Conservation (phyloP, 768 basidiomycete species). For the Tulasnella sp. region DNA sequence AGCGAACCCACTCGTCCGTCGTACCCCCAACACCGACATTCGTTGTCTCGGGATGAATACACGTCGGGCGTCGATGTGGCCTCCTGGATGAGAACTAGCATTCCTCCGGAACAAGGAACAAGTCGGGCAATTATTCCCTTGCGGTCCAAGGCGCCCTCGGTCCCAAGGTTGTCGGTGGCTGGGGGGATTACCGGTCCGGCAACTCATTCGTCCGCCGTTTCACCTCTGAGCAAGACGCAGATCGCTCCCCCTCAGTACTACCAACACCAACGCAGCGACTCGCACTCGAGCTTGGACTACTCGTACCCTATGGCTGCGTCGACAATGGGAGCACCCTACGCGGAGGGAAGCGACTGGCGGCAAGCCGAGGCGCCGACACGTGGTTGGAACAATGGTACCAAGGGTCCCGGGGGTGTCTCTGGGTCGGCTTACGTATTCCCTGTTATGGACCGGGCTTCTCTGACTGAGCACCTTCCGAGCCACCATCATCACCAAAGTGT, state of each 20-base stretch:
- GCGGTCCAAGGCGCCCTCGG: background rate
- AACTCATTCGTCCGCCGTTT: background rate
- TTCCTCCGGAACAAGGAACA: background rate
- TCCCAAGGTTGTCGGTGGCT: background rate
- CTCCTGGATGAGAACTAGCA: background rate
- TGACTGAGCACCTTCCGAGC: background rate
- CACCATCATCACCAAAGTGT: slow-evolving; percentile 4
- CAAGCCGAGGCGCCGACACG: background rate
- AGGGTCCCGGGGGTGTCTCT: background rate
- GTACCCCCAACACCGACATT: background rate
- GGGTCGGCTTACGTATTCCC: background rate
- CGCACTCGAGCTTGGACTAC: background rate
- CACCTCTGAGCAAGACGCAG: background rate
- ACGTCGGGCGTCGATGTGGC: background rate
- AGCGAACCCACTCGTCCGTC: background rate
- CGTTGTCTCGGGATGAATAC: background rate
- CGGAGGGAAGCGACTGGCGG: background rate
- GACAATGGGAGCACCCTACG: background rate
- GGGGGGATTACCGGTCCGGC: background rate
- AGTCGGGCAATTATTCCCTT: background rate
- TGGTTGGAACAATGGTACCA: background rate
- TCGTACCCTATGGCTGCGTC: background rate
- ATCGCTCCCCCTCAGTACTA: background rate
- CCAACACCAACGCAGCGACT: background rate
- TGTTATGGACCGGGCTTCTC: background rate